These are phyloP conservation scores for Apophysomyces trapeziformis DNA, from an alignment of 371 early-diverging fungal species.

Conservation along the genomic window DNA sequence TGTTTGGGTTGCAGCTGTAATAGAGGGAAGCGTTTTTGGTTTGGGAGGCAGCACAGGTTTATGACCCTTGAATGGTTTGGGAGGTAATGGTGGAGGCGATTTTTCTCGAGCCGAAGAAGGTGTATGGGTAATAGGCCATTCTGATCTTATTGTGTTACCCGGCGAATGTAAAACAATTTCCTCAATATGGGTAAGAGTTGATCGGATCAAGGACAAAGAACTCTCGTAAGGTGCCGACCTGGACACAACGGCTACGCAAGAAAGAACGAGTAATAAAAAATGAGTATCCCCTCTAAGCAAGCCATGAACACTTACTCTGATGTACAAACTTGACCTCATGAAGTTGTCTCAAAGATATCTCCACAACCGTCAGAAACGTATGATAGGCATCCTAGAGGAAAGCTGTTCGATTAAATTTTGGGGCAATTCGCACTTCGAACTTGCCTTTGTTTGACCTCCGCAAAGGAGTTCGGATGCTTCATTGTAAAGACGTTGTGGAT, in stretches of 20 bases:
- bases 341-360: conserved; percentile 37
- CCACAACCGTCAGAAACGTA: conserved; percentile 41
- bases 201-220: conserved; percentile 35
- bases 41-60: conserved; percentile 14
- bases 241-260: conserved; percentile 34
- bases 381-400: conserved; percentile 45
- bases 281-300: background rate
- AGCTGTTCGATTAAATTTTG: conserved; percentile 2
- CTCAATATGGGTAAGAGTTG: conserved; percentile 39
- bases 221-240: conserved; percentile 35
- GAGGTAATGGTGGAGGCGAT: conserved; percentile 44
- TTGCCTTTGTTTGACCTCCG: conserved; percentile 42
- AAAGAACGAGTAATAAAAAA: too few relatives aligned
- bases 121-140: background rate
- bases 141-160: background rate
- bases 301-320: conserved; percentile 38
- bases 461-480: conserved; percentile 40
- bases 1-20: conserved; percentile 4
- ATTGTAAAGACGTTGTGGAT: conserved; percentile 30
- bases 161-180: conserved; percentile 36
- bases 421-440: background rate
- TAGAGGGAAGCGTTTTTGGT: conserved; percentile 11
- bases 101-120: conserved; percentile 10
- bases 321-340: conserved; percentile 48
- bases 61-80: conserved; percentile 37